Conservation (phyloP, 768 basidiomycete genomes). For the Imleria badia region DNA sequence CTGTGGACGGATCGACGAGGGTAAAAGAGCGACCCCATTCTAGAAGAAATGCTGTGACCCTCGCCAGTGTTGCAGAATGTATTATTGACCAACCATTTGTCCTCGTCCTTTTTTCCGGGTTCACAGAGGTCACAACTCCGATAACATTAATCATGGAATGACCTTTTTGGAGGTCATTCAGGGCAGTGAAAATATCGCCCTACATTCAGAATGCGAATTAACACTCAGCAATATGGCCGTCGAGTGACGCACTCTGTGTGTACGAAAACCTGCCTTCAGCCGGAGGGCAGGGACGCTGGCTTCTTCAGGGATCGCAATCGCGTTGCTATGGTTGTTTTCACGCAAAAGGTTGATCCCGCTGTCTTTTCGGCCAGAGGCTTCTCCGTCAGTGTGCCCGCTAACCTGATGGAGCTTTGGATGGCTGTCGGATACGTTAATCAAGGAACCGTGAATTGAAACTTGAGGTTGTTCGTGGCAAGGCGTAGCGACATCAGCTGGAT, state of each 20-base stretch:
- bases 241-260: slow-evolving; percentile 26
- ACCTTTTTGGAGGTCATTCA: slow-evolving; percentile 11
- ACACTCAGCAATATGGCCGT: not conserved
- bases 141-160: slow-evolving; percentile 30
- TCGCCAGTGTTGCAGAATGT: not conserved
- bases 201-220: slow-evolving; percentile 8
- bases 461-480: slow-evolving; percentile 4
- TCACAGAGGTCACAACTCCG: slow-evolving; percentile 28
- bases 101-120: slow-evolving; percentile 14
- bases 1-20: slow-evolving; percentile 54
- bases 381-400: not conserved
- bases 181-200: slow-evolving; percentile 29
- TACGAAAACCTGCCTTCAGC: slow-evolving; percentile 25
- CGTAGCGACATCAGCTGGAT: not conserved
- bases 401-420: not conserved
- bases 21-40: slow-evolving; percentile 47
- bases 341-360: not conserved
- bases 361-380: not conserved
- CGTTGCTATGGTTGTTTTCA: not conserved
- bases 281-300: not conserved
- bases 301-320: not conserved
- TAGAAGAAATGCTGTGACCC: slow-evolving; percentile 22
- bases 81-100: slow-evolving; percentile 27
- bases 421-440: not conserved
- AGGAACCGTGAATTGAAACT: not conserved